Base-by-base conservation (phyloP, 176 grass and related monocot species). In the Oryza meyeriana region DNA sequence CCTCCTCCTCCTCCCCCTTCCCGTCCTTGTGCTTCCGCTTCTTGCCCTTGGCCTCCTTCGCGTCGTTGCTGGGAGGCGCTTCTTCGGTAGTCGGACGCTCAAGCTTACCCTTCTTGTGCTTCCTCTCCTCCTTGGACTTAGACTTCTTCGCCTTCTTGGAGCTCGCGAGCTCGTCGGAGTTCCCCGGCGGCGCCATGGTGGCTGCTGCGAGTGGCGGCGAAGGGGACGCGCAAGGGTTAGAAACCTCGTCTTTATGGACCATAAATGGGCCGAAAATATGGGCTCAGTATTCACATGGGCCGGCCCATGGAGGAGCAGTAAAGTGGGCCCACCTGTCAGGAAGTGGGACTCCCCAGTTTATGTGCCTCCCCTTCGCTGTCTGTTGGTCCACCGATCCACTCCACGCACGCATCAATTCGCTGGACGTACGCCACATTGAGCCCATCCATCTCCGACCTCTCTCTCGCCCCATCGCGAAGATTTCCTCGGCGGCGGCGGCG, bases 171-270 rank as follows among this genome's bases (percentile, higher is more conserved):
- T 90, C 77, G 33, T 83, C 64, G 79, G 39, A 34, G 59, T 57
- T 64, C 3, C 27, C 50, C 82, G 90, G 69, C 57, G 90, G 76
- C 65, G 72, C 68, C 94, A 93, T 94, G 84, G 81, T 47, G 30
- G 20, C 65, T 40, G 69, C 64, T 63, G 69, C 48, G 24, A 85
- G 48, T 42, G 79, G 80, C 76, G 67, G 36, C 34, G 24, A 31
- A 7, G 65, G 12, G 44, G 50, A 22, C 30, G 35, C 10, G 59
- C 40, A 41, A 45, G 62, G 13, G 67, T 16, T 10, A 18, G 14
- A 39, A 12, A 13, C 42, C 24, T 22, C 3, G 31, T 27, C 8
- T 71, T 69, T 69, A 69, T 28, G 44, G 61, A 12, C 30, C 47
- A 16, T 44, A 12, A 0, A 32, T 87, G 71, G 58, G 28, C 39